phyloP scores from a whole-genome alignment of 208 protist species.

The Leishmania mexicana region DNA sequence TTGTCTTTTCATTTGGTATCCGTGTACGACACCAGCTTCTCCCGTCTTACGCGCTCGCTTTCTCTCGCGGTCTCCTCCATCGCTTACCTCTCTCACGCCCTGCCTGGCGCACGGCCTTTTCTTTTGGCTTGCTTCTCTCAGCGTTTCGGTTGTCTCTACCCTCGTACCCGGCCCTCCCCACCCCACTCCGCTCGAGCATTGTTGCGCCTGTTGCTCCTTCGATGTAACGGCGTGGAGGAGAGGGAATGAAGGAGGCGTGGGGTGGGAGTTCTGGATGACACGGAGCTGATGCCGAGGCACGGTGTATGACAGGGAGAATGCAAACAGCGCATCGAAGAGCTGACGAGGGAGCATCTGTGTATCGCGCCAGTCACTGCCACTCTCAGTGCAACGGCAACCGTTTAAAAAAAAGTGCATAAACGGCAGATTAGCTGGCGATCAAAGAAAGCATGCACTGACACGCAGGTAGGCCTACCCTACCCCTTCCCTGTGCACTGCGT shows the following conservation, averaged over 20 bases:
- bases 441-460: not conserved
- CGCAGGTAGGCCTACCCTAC: not conserved
- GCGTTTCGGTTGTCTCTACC: not conserved
- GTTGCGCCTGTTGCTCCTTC: not conserved
- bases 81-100: not conserved
- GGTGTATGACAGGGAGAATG: not conserved
- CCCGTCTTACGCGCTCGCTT: not conserved
- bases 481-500: not conserved
- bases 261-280: not conserved
- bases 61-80: not conserved
- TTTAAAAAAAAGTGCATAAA: not conserved
- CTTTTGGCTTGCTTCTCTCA: not conserved
- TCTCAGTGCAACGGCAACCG: not conserved
- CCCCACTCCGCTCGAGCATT: too few relatives aligned
- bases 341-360: not conserved
- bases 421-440: not conserved
- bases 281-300: not conserved
- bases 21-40: not conserved
- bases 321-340: not conserved
- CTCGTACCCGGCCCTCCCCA: not conserved
- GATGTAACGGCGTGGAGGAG: not conserved
- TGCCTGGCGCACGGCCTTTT: not conserved
- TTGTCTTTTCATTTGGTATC: not conserved
- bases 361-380: not conserved
- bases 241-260: not conserved